Conservation (phyloP, 1,284 basidiomycete genomes). For the Trichosporon coremiiforme region DNA sequence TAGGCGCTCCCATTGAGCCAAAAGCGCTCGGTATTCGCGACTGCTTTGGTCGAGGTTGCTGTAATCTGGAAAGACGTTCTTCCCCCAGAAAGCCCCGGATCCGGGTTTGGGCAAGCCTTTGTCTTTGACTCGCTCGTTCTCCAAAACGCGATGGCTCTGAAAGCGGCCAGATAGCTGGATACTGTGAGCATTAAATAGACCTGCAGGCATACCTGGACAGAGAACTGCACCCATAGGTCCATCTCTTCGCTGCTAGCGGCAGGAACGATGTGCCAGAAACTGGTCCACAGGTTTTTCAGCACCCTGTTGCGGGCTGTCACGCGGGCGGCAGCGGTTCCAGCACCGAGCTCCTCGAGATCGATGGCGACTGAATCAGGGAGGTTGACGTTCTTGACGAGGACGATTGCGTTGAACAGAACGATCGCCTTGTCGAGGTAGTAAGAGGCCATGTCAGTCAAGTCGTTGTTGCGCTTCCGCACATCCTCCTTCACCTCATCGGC, state of each 20-base stretch:
- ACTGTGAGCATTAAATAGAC: background rate
- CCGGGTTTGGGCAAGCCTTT: background rate
- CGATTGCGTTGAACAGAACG: background rate
- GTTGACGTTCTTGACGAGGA: background rate
- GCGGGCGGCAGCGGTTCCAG: background rate
- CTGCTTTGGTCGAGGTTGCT: background rate
- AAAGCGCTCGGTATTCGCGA: background rate
- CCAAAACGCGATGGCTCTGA: background rate
- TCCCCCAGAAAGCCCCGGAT: background rate
- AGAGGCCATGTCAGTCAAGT: background rate
- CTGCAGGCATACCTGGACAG: background rate
- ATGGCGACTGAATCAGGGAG: background rate
- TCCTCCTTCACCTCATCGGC: slow-evolving; percentile 2
- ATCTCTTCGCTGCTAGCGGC: background rate
- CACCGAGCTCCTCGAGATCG: background rate
- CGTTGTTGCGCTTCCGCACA: background rate
- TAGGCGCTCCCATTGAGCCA: background rate
- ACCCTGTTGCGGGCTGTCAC: slow-evolving; percentile 2
- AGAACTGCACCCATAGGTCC: background rate
- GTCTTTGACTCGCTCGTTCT: background rate
- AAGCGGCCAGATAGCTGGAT: background rate
- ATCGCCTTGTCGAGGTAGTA: slow-evolving; percentile 3
- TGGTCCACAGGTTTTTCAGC: slow-evolving; percentile 1
- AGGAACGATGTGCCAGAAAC: slow-evolving; percentile 2
- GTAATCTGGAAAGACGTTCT: background rate